phyloP scores from a whole-genome alignment of 2,329 filamentous ascomycete genomes.

The Diaporthe longicolla region DNA sequence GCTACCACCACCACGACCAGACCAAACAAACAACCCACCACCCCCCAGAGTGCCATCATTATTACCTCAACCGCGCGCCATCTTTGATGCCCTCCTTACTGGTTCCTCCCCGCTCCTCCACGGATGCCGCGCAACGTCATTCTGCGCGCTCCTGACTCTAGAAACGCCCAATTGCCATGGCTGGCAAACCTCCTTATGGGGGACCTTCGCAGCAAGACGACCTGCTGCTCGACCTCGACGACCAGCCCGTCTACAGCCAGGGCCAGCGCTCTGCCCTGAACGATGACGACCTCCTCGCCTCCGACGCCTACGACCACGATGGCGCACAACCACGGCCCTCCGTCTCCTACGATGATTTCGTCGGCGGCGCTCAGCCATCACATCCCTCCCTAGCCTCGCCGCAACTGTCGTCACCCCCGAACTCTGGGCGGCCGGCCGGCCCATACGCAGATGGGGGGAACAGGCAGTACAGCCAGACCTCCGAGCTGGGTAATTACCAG shows the following conservation, averaged over 20 bases:
- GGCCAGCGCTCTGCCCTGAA: conserved; percentile 84
- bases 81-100: conserved; percentile 31
- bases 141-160: conserved; percentile 36
- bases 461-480: conserved; percentile 79
- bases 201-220: conserved; percentile 67
- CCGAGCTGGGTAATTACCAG: conserved; percentile 88
- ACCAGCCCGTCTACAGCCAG: conserved; percentile 79
- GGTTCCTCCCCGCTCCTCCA: conserved; percentile 26
- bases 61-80: conserved; percentile 19
- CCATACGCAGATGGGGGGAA: conserved; percentile 57
- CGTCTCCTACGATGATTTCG: conserved; percentile 94
- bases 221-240: conserved; percentile 81
- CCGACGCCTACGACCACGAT: conserved; percentile 80
- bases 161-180: conserved; percentile 59
- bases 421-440: conserved; percentile 49
- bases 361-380: conserved; percentile 71
- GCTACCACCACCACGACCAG: background rate
- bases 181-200: conserved; percentile 70
- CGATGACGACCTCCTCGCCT: conserved; percentile 84
- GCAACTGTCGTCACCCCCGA: conserved; percentile 54
- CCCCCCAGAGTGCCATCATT: background rate
- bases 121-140: conserved; percentile 43
- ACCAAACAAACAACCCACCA: background rate
- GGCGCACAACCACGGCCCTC: conserved; percentile 80
- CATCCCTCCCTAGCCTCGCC: conserved; percentile 54